Conservation (phyloP, 208 protist species). For the Lotmaria passim region DNA sequence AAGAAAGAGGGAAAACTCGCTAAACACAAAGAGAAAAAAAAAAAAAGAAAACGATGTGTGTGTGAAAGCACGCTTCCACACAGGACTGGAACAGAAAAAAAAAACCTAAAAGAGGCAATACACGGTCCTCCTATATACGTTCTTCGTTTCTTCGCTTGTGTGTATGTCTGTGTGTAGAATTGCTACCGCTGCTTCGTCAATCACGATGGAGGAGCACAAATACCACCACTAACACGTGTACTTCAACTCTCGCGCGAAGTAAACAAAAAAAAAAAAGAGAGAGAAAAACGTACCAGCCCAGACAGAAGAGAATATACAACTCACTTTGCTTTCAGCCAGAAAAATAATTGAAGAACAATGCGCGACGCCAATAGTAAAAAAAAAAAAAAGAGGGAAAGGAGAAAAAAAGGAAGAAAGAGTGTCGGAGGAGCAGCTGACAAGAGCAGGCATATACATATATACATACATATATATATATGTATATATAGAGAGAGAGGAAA, state of each 20-base stretch:
- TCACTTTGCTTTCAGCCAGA: neutral
- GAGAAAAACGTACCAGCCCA: too few species aligned
- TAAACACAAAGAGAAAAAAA: conserved; percentile 1
- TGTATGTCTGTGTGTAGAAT: conserved; percentile 6
- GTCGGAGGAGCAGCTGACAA: neutral
- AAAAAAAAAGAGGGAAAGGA: neutral
- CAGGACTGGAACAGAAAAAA: neutral
- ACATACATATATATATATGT: neutral
- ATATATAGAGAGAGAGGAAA: neutral
- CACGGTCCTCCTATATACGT: neutral
- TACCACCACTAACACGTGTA: neutral
- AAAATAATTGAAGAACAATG: neutral
- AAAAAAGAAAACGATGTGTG: too few species aligned
- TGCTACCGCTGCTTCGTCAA: too few species aligned
- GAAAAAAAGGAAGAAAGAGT: neutral
- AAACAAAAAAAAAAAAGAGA: conserved; percentile 23
- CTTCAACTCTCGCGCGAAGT: neutral
- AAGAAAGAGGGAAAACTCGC: neutral
- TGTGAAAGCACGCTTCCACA: too few species aligned
- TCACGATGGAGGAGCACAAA: too few species aligned
- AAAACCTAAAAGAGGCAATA: neutral
- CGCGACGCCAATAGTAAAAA: conserved; percentile 8
- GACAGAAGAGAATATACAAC: too few species aligned
- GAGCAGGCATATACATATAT: neutral
- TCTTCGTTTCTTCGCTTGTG: neutral